Conservation (phyloP, 805 yeast genomes). For the Metschnikowia borealis region DNA sequence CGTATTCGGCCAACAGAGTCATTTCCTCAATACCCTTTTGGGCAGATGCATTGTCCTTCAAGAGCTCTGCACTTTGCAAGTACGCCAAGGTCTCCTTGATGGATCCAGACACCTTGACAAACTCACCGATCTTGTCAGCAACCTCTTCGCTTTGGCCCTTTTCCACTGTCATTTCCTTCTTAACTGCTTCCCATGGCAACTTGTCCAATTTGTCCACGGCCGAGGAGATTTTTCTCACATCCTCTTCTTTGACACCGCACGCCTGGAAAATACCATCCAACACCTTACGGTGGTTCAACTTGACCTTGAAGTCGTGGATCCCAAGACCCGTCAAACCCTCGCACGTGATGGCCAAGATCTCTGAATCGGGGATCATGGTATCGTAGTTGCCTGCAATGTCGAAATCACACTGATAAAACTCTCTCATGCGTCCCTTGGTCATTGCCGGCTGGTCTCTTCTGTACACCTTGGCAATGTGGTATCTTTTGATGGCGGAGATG, state of each 20-base stretch:
- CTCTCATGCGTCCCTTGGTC: slow-evolving; percentile 99
- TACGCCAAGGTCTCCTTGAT: slow-evolving; percentile 54
- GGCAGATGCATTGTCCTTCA: slow-evolving; percentile 68
- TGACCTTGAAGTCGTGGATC: slow-evolving; percentile 82
- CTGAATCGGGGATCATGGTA: slow-evolving; percentile 95
- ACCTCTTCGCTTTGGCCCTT: slow-evolving; percentile 88
- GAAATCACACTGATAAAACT: slow-evolving; percentile 97
- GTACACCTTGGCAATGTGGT: slow-evolving; percentile 96
- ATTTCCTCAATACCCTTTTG: slow-evolving; percentile 79
- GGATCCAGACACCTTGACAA: slow-evolving; percentile 78
- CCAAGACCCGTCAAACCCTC: slow-evolving; percentile 85
- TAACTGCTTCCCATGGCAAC: slow-evolving; percentile 91
- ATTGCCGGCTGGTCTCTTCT: slow-evolving; percentile 99
- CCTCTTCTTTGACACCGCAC: slow-evolving; percentile 92
- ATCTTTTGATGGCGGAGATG: slow-evolving; percentile 83
- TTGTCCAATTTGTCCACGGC: slow-evolving; percentile 97
- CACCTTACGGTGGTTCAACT: slow-evolving; percentile 91
- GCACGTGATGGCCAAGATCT: slow-evolving; percentile 71
- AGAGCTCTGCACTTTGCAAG: slow-evolving; percentile 54
- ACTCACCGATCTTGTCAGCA: slow-evolving; percentile 90
- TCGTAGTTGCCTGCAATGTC: slow-evolving; percentile 95
- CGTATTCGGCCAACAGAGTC: slow-evolving; percentile 66
- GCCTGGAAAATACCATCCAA: slow-evolving; percentile 93
- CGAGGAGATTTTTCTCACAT: slow-evolving; percentile 86
- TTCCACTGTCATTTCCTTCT: slow-evolving; percentile 86